Evolutionary conservation across 805 yeast species (phyloP), one percentile per base, ranked within the genome.

Genomic region (Metschnikowia proteae): DNA sequence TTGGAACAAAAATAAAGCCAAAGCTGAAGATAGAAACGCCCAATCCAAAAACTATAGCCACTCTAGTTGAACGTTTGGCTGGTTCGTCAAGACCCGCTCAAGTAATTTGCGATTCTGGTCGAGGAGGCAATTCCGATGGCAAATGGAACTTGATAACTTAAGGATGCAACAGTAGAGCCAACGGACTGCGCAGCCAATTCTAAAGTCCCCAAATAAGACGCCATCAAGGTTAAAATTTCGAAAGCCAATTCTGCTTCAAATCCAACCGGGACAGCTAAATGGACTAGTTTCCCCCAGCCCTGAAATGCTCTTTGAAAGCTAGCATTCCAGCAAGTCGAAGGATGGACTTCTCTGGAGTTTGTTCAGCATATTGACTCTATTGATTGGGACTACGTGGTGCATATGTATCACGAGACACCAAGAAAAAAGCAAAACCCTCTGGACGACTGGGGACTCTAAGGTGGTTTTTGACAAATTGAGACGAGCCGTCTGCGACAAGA

Each of bases 361-460:
- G 67, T 33, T 68, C 65, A n/a, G n/a, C n/a, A 60, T 11, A 29
- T 52, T 3, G 69, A 66, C 30, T 51, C 57, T 8, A 60, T 73
- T 7, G 68, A 71, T 52, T 73, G 76, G 76, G 59, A 62, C 30
- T 62, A 62, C 45, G 46, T 71, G 3, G 62, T 62, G 5, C 64
- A 60, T 40, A 46, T 62, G 44, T 66, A 62, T 49, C 57, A 57
- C 10, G 67, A 65, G 27, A 45, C 60, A 56, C 50, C 58, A 59
- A 50, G 57, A 52, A n/a, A 55, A 43, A 42, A 51, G 23, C 45
- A 52, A 37, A 50, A 51, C 38, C 41, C 47, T 46, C 38, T 84
- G 88, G 88, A 70, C 75, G 2, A 83, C 84, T 1, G 59, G 74
- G 1, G 94, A 87, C 64, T 74, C 86, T 52, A 74, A 75, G 51